These are phyloP conservation scores for Sporothrix pseudoabietina DNA, from an alignment of 2,329 filamentous ascomycete genomes.

Conservation along the genomic window DNA sequence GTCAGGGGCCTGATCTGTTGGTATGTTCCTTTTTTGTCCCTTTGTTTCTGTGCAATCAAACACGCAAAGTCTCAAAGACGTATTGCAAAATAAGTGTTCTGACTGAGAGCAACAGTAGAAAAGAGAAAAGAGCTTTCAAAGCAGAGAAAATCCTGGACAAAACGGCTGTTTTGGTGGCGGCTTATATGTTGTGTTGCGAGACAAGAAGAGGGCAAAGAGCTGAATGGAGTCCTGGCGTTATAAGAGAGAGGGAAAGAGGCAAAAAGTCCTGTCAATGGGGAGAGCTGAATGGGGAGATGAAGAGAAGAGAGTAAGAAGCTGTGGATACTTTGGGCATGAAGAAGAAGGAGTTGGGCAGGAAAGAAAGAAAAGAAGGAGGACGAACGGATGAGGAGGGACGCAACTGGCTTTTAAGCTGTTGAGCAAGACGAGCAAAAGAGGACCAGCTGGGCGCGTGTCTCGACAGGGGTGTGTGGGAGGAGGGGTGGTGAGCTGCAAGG, in stretches of 20 bases:
- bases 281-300: not conserved
- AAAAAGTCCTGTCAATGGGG: not conserved
- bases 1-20: not conserved
- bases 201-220: not conserved
- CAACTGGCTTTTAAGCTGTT: conserved; percentile 35
- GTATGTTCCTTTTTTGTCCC: conserved; percentile 3
- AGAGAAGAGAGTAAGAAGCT: conserved; percentile 13
- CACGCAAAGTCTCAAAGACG: conserved; percentile 14
- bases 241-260: not conserved
- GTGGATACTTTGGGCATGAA: conserved; percentile 40
- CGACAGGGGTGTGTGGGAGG: conserved; percentile 1
- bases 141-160: conserved; percentile 3
- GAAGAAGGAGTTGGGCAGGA: conserved; percentile 39
- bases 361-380: conserved; percentile 31
- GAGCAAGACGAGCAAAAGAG: conserved; percentile 2
- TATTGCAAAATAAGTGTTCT: conserved; percentile 12
- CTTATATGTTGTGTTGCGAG: conserved; percentile 24
- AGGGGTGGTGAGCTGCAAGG: conserved; percentile 6
- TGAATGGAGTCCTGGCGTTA: conserved; percentile 11
- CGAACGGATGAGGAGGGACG: conserved; percentile 36
- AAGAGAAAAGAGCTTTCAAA: not conserved
- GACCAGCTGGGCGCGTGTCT: conserved; percentile 9
- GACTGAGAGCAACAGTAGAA: conserved; percentile 19
- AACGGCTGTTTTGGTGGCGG: not conserved
- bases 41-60: not conserved